Evolutionary conservation across 2,329 filamentous ascomycete species (phyloP).

Genomic region (Ophiostoma ips): DNA sequence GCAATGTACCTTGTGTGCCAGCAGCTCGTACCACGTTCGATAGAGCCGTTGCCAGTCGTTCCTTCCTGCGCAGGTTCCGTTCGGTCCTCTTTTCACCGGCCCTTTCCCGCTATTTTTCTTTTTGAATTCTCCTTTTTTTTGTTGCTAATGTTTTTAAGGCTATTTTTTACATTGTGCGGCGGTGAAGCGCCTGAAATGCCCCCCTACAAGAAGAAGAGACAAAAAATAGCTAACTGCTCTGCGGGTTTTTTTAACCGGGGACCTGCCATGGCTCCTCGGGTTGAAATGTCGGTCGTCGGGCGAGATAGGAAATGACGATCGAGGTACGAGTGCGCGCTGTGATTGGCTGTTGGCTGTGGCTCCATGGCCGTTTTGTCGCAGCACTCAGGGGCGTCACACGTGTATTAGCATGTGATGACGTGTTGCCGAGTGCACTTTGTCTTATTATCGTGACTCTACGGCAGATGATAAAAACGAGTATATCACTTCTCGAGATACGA

Average conservation of each 20-base stretch:
- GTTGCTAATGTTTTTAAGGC: not conserved
- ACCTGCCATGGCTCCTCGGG: conserved; percentile 3
- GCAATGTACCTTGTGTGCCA: not conserved
- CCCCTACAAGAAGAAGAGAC: not conserved
- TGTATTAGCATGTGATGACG: no score
- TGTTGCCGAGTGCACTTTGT: no score
- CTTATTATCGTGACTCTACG: not conserved
- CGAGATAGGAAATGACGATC: conserved; percentile 11
- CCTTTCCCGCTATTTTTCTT: not conserved
- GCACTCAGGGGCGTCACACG: not conserved
- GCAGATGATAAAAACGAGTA: no score
- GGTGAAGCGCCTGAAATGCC: not conserved
- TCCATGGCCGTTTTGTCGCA: no score
- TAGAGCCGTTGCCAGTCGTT: not conserved
- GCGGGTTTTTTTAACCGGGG: conserved; percentile 4
- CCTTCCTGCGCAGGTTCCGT: not conserved
- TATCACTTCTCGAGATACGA: no score
- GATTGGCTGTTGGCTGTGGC: conserved; percentile 4
- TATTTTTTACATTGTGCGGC: not conserved
- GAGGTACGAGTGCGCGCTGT: not conserved
- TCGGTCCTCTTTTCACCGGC: conserved; percentile 11
- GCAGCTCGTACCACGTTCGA: no score
- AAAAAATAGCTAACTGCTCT: not conserved
- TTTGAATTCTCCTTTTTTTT: not conserved
- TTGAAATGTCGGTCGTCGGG: conserved; percentile 11